A percentile compares a stretch with the other conserved stretches of the same genome.
These are phyloP conservation scores for Phytopythium litorale DNA, from an alignment of 352 stramenopile species.

Conservation along the genomic window DNA sequence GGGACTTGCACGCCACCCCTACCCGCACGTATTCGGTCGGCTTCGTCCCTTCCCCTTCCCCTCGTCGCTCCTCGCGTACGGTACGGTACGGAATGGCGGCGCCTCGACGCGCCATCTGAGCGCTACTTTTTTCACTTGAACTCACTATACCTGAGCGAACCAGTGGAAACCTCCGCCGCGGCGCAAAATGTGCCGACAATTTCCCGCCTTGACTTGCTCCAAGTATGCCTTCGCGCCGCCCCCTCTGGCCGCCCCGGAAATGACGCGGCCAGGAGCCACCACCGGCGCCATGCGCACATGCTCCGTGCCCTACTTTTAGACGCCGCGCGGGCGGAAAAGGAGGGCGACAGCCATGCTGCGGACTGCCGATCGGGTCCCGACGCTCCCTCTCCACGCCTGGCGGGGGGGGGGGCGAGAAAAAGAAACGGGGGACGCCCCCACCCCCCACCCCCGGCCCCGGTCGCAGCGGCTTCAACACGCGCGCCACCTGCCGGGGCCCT, in stretches of 20 bases:
- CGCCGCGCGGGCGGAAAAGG: not conserved
- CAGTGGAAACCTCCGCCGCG: not conserved
- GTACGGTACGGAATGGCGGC: too few relatives aligned
- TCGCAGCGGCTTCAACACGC: constrained; percentile 20
- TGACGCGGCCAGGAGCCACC: not conserved
- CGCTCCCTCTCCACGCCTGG: constrained; percentile 6
- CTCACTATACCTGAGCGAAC: too few relatives aligned
- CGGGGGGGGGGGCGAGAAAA: constrained; percentile 31
- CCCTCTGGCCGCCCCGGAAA: not conserved
- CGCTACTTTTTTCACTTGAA: too few relatives aligned
- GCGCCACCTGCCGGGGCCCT: too few relatives aligned
- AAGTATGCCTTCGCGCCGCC: not conserved
- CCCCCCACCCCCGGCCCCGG: constrained; percentile 1
- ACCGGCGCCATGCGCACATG: not conserved
- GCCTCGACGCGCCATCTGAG: too few relatives aligned
- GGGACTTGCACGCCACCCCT: not conserved
- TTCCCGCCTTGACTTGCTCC: not conserved
- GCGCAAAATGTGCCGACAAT: constrained; percentile 2
- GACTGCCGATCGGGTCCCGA: too few relatives aligned
- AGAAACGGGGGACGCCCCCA: constrained; percentile 24
- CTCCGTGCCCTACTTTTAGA: not conserved
- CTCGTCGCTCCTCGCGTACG: not conserved
- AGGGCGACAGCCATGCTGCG: not conserved
- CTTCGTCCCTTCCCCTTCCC: not conserved
- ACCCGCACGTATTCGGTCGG: not conserved